Percentiles rank a stretch among this genome's conserved stretches.
phyloP scores from a whole-genome alignment of 208 protist species.

The Leishmania tarentolae region DNA sequence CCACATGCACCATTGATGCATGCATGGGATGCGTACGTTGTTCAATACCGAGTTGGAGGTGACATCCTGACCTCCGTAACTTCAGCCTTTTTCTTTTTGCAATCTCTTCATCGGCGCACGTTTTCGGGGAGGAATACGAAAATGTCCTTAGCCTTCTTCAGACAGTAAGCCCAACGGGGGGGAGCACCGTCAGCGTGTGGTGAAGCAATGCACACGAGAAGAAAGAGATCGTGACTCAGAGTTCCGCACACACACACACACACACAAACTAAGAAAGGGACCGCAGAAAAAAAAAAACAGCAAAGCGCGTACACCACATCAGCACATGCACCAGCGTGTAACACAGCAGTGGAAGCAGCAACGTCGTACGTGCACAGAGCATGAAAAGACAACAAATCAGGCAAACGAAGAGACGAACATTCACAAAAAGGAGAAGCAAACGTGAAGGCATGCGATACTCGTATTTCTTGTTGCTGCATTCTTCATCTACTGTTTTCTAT shows the following conservation, averaged over 20 bases:
- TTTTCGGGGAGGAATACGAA: neutral
- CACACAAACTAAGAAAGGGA: neutral
- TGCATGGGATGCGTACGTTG: too few species aligned
- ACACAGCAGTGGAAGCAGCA: neutral
- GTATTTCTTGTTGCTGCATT: neutral
- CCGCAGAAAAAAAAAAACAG: neutral
- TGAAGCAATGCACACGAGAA: neutral
- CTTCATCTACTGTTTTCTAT: neutral
- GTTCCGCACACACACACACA: slow-evolving; percentile 7
- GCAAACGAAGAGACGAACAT: neutral
- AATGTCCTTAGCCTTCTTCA: neutral
- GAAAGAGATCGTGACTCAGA: neutral
- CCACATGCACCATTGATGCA: too few species aligned
- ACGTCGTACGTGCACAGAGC: slow-evolving; percentile 9
- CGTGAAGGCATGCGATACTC: neutral
- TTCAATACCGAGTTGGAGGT: neutral
- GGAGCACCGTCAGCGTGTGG: neutral
- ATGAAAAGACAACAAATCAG: neutral
- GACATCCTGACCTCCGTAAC: neutral
- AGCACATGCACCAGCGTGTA: neutral
- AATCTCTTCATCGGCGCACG: neutral
- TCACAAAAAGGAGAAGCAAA: neutral
- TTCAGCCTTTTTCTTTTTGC: neutral
- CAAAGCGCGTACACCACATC: neutral
- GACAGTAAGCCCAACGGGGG: neutral